These are phyloP conservation scores for Edaphochlamys debaryana DNA, from an alignment of 139 green algal genomes.

Conservation along the genomic window DNA sequence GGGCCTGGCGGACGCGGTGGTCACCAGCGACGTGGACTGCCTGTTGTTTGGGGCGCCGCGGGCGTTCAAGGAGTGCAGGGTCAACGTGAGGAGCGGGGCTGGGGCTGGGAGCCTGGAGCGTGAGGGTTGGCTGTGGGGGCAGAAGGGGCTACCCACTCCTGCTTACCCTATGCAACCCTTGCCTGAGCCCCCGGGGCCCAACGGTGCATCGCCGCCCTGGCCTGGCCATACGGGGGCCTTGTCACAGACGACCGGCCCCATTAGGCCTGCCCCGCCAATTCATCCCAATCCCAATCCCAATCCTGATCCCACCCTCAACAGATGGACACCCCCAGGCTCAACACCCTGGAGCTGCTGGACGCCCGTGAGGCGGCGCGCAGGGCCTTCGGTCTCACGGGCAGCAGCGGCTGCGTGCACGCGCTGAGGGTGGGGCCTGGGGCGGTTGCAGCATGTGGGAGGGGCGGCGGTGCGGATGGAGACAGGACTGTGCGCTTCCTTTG, in stretches of 20 bases:
- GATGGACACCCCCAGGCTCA: conserved; percentile 2
- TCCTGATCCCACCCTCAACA: background rate
- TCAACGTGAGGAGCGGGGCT: background rate
- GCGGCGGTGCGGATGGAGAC: too few species aligned
- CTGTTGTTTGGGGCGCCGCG: conserved; percentile 79
- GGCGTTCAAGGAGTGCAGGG: conserved; percentile 52
- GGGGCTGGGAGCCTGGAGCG: background rate
- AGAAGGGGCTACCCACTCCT: too few species aligned
- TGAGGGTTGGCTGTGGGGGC: background rate
- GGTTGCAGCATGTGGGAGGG: too few species aligned
- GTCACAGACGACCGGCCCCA: too few species aligned
- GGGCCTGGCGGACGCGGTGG: conserved; percentile 59
- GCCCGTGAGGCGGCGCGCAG: background rate
- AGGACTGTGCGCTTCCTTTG: too few species aligned
- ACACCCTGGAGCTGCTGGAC: conserved; percentile 26
- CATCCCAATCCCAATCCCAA: too few species aligned
- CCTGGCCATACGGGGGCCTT: too few species aligned
- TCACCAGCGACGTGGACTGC: conserved; percentile 71
- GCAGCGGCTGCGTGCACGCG: background rate
- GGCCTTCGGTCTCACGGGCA: conserved; percentile 10
- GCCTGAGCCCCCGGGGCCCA: too few species aligned
- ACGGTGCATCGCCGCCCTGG: too few species aligned
- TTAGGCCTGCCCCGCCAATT: too few species aligned
- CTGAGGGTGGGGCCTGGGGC: conserved; percentile 46
- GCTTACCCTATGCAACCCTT: too few species aligned